These are phyloP conservation scores for Hymenoscyphus scutula DNA, from an alignment of 2,329 filamentous ascomycete species.

Conservation along the genomic window DNA sequence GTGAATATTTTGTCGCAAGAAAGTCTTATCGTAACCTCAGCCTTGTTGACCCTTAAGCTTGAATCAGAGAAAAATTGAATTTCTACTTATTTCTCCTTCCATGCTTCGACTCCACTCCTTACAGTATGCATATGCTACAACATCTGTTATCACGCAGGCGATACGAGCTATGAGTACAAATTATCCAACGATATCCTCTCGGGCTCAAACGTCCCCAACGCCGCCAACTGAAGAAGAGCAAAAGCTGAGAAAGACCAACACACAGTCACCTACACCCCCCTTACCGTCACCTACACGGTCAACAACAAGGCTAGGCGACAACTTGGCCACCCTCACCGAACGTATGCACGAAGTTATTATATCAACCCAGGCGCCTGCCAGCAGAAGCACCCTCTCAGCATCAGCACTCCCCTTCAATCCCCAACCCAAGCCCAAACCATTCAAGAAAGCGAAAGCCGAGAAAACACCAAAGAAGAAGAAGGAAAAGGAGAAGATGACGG, in stretches of 20 bases:
- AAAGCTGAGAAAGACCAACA: neutral
- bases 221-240: neutral
- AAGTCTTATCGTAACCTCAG: neutral
- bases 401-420: neutral
- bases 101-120: neutral
- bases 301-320: conserved; percentile 2
- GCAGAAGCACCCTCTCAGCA: neutral
- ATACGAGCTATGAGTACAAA: conserved; percentile 5
- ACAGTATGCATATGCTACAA: neutral
- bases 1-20: neutral
- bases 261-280: neutral
- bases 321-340: neutral
- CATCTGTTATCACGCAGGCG: neutral
- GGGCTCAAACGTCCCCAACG: neutral
- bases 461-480: neutral
- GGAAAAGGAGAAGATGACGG: neutral
- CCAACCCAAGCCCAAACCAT: neutral
- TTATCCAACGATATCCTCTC: neutral
- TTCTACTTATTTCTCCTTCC: neutral
- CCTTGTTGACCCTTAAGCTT: neutral
- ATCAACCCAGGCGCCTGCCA: neutral
- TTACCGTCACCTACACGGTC: neutral
- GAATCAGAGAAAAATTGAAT: neutral
- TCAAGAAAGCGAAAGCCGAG: neutral
- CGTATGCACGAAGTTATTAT: neutral